phyloP scores from a whole-genome alignment of 768 basidiomycete species.

The Termitomyces sp. region DNA sequence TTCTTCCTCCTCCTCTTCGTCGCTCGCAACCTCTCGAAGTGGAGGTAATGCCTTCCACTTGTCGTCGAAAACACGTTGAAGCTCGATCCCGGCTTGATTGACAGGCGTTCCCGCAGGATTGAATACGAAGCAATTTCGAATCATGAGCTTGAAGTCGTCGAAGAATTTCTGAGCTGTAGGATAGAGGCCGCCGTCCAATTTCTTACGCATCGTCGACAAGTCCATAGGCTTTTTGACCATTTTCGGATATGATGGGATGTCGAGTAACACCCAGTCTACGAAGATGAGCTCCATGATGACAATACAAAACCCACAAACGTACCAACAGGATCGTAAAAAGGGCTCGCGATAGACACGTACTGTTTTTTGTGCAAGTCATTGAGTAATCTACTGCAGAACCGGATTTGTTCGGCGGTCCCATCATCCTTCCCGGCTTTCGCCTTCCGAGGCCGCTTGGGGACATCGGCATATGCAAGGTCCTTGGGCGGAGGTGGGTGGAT shows the following conservation, averaged over 20 bases:
- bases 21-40: slow-evolving; percentile 48
- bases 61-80: slow-evolving; percentile 88
- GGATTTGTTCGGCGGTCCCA: slow-evolving; percentile 77
- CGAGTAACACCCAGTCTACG: slow-evolving; percentile 72
- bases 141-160: slow-evolving; percentile 92
- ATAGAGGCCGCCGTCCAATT: slow-evolving; percentile 79
- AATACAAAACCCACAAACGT: slow-evolving; percentile 28
- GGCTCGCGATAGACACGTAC: slow-evolving; percentile 64
- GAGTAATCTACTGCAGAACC: slow-evolving; percentile 75
- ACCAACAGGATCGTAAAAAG: slow-evolving; percentile 96
- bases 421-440: slow-evolving; percentile 59
- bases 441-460: slow-evolving; percentile 65
- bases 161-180: slow-evolving; percentile 75
- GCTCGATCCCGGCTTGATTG: slow-evolving; percentile 77
- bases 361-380: slow-evolving; percentile 77
- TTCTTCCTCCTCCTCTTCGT: slow-evolving; percentile 65
- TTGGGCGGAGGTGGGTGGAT: slow-evolving; percentile 95
- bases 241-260: slow-evolving; percentile 82
- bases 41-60: slow-evolving; percentile 83
- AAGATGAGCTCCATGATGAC: slow-evolving; percentile 3
- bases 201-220: slow-evolving; percentile 80
- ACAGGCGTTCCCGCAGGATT: slow-evolving; percentile 89
- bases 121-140: slow-evolving; percentile 89
- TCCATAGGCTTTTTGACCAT: slow-evolving; percentile 97
- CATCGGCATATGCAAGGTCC: slow-evolving; percentile 81